phyloP scores from a whole-genome alignment of 306 rosid species.

The Lupinus albus region DNA sequence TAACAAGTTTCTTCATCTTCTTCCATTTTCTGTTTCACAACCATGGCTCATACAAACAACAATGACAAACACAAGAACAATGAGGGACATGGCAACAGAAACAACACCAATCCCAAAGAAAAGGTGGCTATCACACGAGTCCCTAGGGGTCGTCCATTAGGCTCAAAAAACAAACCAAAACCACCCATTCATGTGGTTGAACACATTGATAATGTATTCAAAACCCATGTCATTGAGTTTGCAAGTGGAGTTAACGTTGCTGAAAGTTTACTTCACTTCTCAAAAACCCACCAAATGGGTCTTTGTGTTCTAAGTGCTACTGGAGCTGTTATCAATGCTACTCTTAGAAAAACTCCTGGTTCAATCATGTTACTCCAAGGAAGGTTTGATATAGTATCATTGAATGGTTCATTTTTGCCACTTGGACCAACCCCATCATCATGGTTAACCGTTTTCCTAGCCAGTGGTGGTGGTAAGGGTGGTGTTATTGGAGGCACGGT shows the following conservation, averaged over 20 bases:
- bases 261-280: constrained; percentile 59
- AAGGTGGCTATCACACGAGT: constrained; percentile 48
- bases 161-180: constrained; percentile 74
- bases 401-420: constrained; percentile 56
- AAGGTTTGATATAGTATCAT: constrained; percentile 63
- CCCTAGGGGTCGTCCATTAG: constrained; percentile 63
- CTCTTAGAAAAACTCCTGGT: constrained; percentile 59
- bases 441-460: constrained; percentile 60
- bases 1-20: too few species aligned
- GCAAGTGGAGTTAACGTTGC: constrained; percentile 62
- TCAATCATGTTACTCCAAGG: constrained; percentile 67
- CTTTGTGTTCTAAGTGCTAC: constrained; percentile 69
- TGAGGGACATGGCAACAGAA: constrained; percentile 39
- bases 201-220: constrained; percentile 69
- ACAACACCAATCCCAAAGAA: constrained; percentile 48
- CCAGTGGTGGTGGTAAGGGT: constrained; percentile 67
- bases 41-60: constrained; percentile 56
- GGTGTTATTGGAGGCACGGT: constrained; percentile 69
- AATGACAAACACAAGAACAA: constrained; percentile 27
- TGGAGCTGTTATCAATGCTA: constrained; percentile 65
- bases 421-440: constrained; percentile 58
- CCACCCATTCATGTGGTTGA: constrained; percentile 60
- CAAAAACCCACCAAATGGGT: constrained; percentile 61
- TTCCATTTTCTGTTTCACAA: not conserved
- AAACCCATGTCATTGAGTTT: constrained; percentile 77